Evolutionary conservation across 768 basidiomycete species (phyloP), one percentile per base, ranked within the genome.

Genomic region (Psilocybe tampanensis): DNA sequence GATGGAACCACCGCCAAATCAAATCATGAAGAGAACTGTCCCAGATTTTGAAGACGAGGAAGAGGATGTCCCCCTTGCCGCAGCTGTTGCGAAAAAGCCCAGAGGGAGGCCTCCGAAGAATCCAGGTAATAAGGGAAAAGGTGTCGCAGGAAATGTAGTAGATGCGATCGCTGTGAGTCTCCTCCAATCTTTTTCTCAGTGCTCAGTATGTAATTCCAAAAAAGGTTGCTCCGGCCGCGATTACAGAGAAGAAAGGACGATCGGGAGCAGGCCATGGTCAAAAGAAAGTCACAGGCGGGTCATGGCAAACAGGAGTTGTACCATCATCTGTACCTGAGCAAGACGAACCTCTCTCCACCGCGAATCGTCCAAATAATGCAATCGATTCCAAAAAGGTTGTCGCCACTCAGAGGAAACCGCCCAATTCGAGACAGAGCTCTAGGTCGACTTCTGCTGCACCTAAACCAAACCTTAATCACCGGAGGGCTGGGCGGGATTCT

Each of bases 271-370:
- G 29, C 29, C 52, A 41, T 47, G 43, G 18, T 51, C 39, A 36
- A 33, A 56, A 64, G 21, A 60, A 52, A 29, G 26, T 36, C 26
- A 49, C 53, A 12, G 57, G 47, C 23, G 60, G 52, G n/a, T 74
- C 73, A n/a, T 70, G 66, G 67, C 77, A 79, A 55, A 64, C 55
- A 44, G 65, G 63, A 8, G 71, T 78, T 52, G 68, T 87, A 12
- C 86, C 86, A 6, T 86, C 86, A 0, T 89, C 87, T 17, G 71
- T 83, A 43, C 85, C 86, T 2, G 79, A 81, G 36, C 81, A 86
- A 64, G 82, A 84, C 57, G 56, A 22, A 44, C 32, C 43, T 54
- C 29, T 39, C n/a, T 5, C 3, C 4, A 39, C 6, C 17, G 34
- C 34, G n/a, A 55, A 50, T 24, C 52, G 47, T 11, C 33, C 44